Base-by-base conservation (phyloP, 768 basidiomycete genomes). In the Terana coerulea region DNA sequence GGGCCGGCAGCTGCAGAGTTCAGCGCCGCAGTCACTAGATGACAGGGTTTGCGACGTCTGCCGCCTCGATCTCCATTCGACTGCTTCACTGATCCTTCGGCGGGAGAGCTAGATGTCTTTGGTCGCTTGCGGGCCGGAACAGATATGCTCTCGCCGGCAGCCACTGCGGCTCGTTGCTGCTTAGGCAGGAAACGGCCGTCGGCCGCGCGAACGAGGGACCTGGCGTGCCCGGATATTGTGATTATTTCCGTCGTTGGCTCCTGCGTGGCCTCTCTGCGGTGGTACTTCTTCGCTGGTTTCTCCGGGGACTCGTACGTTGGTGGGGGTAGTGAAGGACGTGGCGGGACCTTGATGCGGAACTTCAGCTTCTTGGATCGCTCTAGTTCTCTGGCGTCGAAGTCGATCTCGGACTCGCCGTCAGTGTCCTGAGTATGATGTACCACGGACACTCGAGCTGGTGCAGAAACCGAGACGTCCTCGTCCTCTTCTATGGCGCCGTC, bases 1-100 rank as follows among this genome's bases (percentile, higher is more conserved):
- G 73, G 74, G n/a, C n/a, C n/a, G n/a, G 71, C 68, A 9, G 67
- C 65, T 43, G 74, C 70, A 51, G 66, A 75, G 24, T 81, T 79
- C 24, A 75, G 60, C 5, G 83, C 83, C 46, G 79, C 72, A 25
- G 75, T 71, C 66, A 84, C 66, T 25, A 77, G 66, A 25, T 68
- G 53, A 51, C 73, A 75, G 9, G 47, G 41, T 21, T 43, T 29
- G 2, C 21, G 5, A 34, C 35, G 5, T 14, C 24, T 17, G 35
- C 44, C 35, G 31, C 24, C 24, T 3, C 26, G 24, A 15, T 39
- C 10, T 51, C 44, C 34, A 35, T 6, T 10, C 33, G 33, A 35
- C 17, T 33, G 30, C 5, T 34, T 17, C n/a, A 46, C 30, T 9
- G 45, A 46, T 5, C 15, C 21, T 24, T 46, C 34, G 28, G 15